Evolutionary conservation across 305 asterid species (phyloP), one percentile per base, ranked within the genome.

Genomic region (Fraxinus velutina): DNA sequence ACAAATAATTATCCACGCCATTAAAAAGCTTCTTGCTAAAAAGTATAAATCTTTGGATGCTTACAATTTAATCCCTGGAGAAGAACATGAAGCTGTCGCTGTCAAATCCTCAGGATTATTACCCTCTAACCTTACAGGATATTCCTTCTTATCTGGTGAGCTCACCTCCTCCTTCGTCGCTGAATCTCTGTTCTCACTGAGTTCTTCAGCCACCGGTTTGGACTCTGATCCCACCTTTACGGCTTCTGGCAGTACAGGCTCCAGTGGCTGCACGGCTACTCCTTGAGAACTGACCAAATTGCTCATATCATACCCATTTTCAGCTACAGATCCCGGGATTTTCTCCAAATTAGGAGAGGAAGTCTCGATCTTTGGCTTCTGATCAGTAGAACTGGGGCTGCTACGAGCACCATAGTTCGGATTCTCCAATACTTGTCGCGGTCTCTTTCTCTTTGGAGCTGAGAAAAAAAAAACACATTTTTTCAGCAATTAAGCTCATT

Each of bases 371-470:
- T 91, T 94, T 6, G 92, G 83, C 15, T 86, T 76, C 85, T 92
- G 98, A 86, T 92, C 94, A 42, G 85, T 64, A 3, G 85, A 83
- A 81, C 87, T 57, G 5, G 95, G 90, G 60, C 91, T 86, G 82
- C 89, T 86, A 75, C 94, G 84, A 39, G 81, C 88, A 17, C 88
- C 87, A 9, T 44, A 85, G 86, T 88, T 82, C n/a, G 90, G 80
- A 80, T 81, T 90, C 37, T 96, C 97, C 75, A 89, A 86, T 27
- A 94, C 89, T 60, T 93, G 97, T 78, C 98, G 87, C 6, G 98
- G 99, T 76, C 93, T 86, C 86, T 96, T 81, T 84, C 89, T 78
- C 83, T 90, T 90, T 6, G 87, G 90, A 30, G 90, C 90, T 4
- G 91, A 37, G 8, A 47, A 37, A 9, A 17, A 52, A 57, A 73